phyloP scores from a whole-genome alignment of 495 filamentous ascomycete genomes.

The Terfezia claveryi region DNA sequence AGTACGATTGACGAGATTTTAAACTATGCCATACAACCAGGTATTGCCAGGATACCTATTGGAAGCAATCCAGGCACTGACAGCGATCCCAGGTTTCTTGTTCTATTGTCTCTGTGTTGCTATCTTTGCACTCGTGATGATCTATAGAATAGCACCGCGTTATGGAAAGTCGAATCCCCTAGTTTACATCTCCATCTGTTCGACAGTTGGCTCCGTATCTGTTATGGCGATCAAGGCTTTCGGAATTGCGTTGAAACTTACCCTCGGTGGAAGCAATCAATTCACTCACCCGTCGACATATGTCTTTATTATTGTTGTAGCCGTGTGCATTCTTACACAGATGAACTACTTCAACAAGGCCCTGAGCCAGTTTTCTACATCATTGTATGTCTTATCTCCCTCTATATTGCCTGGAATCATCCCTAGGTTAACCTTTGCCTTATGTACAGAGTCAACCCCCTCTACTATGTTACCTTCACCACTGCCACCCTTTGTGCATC shows the following conservation, averaged over 20 bases:
- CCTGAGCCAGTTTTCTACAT: slow-evolving; percentile 85
- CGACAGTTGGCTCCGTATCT: slow-evolving; percentile 83
- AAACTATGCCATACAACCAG: slow-evolving; percentile 66
- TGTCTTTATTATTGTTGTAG: slow-evolving; percentile 81
- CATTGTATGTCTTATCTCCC: slow-evolving; percentile 43
- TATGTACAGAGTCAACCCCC: slow-evolving; percentile 60
- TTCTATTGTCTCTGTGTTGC: slow-evolving; percentile 56
- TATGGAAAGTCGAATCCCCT: slow-evolving; percentile 89
- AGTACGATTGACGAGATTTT: slow-evolving; percentile 72
- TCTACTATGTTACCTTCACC: slow-evolving; percentile 99
- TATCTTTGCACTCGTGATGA: slow-evolving; percentile 76
- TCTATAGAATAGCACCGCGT: slow-evolving; percentile 71
- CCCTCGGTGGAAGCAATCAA: slow-evolving; percentile 76
- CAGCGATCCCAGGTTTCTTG: slow-evolving; percentile 44
- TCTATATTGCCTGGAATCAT: background rate
- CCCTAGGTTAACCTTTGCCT: slow-evolving; percentile 19
- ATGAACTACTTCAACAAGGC: slow-evolving; percentile 99
- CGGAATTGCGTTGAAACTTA: slow-evolving; percentile 87
- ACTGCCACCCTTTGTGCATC: slow-evolving; percentile 84
- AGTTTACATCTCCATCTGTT: slow-evolving; percentile 91
- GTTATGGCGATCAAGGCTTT: slow-evolving; percentile 98
- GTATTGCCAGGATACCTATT: slow-evolving; percentile 26
- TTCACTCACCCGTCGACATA: slow-evolving; percentile 86
- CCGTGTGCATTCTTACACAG: slow-evolving; percentile 85
- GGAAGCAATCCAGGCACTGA: background rate